Base-by-base conservation (phyloP, 2,329 filamentous ascomycete genomes). In the Pleomassaria siparia region DNA sequence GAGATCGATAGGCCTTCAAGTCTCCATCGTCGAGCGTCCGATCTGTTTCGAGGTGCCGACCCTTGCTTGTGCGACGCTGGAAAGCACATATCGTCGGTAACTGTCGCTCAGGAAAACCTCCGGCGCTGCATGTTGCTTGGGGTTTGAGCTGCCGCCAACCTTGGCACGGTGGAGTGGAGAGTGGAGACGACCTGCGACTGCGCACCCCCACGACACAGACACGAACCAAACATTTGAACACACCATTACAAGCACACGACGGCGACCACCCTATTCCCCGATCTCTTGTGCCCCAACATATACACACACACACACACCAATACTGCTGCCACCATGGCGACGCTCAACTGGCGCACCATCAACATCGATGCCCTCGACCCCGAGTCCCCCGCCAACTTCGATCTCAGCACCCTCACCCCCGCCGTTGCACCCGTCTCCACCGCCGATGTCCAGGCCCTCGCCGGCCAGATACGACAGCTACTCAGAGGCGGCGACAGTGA, bases 321-420 rank as follows among this genome's bases (percentile, higher is more conserved):
- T 51, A 47, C 43, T 51, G 28, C 53, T 40, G 29, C 50, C 51
- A 77, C 50, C 51, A 77, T 76, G 75, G 72, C 76, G 33, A 63
- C 70, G 45, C 71, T 82, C 73, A 85, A 86, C 70, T 86, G 82
- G 76, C 89, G 91, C 72, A 96, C 90, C 58, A 94, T 96, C 80
- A 90, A 96, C 80, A 87, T 96, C 72, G 91, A 96, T 71, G 86
- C 87, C 60, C 82, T 95, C 63, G 88, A 94, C 72, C 89, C 91
- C 50, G 91, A 97, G 73, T 94, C 90, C 62, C 83, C 88, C 58
- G 77, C 84, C 73, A 97, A 96, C 82, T 97, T 97, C 76, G 89
- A 95, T 74, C 84, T 89, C 54, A 82, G 86, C 50, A 89, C 90
- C 15, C 84, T 97, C 61, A 85, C 88, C 57, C 89, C 91, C 28